Conservation (phyloP, 129 eudicot species). For the Mikania micrantha region DNA sequence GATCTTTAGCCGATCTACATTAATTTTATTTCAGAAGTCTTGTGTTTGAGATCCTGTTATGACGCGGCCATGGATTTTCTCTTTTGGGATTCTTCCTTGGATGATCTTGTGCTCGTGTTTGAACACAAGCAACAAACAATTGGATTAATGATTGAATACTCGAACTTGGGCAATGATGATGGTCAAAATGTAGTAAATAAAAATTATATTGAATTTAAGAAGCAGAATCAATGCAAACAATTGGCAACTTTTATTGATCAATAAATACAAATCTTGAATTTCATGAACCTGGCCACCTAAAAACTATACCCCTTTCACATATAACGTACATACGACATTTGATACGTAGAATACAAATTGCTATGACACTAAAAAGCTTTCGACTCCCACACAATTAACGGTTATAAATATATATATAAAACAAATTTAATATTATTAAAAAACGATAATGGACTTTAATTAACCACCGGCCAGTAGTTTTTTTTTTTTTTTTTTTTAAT, state of each 20-base stretch:
- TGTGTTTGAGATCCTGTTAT: too few species aligned
- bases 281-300: constrained; percentile 22
- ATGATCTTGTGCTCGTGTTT: too few species aligned
- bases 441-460: neutral
- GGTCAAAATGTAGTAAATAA: too few species aligned
- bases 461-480: constrained; percentile 9
- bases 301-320: constrained; percentile 3
- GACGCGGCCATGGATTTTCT: too few species aligned
- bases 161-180: too few species aligned
- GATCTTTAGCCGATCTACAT: too few species aligned
- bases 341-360: constrained; percentile 19
- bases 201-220: too few species aligned
- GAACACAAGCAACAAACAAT: too few species aligned
- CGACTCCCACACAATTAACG: constrained; percentile 21
- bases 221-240: constrained; percentile 26
- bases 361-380: constrained; percentile 13
- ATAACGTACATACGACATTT: constrained; percentile 16
- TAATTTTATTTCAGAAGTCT: too few species aligned
- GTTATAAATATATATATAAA: neutral
- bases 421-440: constrained; percentile 12
- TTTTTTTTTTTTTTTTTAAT: neutral
- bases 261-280: constrained; percentile 25
- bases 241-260: constrained; percentile 23
- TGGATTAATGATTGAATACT: too few species aligned
- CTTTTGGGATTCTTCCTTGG: too few species aligned